These are phyloP conservation scores for Apiospora phragmitis DNA, from an alignment of 2,329 filamentous ascomycete genomes.

Conservation along the genomic window DNA sequence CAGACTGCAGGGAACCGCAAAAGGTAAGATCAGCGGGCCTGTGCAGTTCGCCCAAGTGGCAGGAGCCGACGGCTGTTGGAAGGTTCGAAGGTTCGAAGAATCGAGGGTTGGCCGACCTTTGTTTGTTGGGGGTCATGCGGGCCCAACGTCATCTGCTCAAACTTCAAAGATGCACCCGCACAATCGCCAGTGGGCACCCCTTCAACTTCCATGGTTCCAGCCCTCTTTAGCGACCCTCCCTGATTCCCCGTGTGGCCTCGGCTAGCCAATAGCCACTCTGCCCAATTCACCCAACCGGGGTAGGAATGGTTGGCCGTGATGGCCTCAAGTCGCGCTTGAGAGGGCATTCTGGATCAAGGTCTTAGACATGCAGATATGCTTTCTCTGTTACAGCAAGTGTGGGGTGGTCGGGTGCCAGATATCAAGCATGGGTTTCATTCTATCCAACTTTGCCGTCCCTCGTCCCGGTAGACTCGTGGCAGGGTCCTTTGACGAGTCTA, in stretches of 20 bases:
- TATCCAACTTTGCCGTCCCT: background rate
- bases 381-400: background rate
- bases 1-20: background rate
- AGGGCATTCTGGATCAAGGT: constrained; percentile 3
- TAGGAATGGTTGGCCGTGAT: constrained; percentile 12
- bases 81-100: background rate
- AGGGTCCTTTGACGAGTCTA: background rate
- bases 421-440: background rate
- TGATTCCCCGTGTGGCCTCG: background rate
- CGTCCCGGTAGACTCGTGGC: background rate
- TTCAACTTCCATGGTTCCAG: background rate
- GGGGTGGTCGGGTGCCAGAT: constrained; percentile 9
- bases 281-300: constrained; percentile 14
- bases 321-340: constrained; percentile 1
- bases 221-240: constrained; percentile 3
- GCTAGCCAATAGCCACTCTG: constrained; percentile 8
- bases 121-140: constrained; percentile 5
- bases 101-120: background rate
- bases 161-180: background rate
- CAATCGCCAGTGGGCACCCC: background rate
- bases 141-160: constrained; percentile 16
- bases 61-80: background rate
- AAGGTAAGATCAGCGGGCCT: background rate
- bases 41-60: background rate
- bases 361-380: background rate